phyloP scores from a whole-genome alignment of 495 filamentous ascomycete genomes.

The Polyplosphaeria fusca region DNA sequence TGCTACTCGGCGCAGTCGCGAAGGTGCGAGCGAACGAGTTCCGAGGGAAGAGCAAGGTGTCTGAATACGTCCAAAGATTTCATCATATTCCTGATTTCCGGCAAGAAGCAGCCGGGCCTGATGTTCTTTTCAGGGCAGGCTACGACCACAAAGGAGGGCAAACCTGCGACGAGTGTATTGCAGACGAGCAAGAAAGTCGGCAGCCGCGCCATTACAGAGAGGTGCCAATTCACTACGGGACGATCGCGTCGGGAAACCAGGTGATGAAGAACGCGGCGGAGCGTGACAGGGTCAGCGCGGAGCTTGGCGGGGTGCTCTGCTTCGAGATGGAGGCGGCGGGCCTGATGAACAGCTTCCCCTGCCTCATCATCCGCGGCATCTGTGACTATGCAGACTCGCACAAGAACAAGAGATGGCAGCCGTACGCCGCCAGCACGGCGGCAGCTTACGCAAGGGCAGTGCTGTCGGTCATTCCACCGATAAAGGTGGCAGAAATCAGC shows the following conservation, averaged over 20 bases:
- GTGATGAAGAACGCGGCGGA: conserved; percentile 37
- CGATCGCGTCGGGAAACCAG: conserved; percentile 44
- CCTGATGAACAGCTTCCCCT: conserved; percentile 5
- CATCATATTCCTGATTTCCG: no score
- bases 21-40: background rate
- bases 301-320: conserved; percentile 3
- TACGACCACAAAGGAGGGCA: background rate
- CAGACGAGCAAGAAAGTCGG: background rate
- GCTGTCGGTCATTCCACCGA: no score
- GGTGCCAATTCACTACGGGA: conserved; percentile 42
- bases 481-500: no score
- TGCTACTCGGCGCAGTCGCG: background rate
- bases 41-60: background rate
- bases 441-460: conserved; percentile 26
- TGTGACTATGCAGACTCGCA: conserved; percentile 31
- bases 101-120: background rate
- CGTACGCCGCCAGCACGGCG: conserved; percentile 20
- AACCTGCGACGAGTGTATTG: background rate
- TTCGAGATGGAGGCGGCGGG: conserved; percentile 19
- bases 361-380: conserved; percentile 23
- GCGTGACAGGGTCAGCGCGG: conserved; percentile 9
- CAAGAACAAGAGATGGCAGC: conserved; percentile 32
- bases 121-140: background rate
- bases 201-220: no score
- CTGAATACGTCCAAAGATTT: background rate